These are phyloP conservation scores for Tolypocladium ophioglossoides DNA, from an alignment of 2,329 filamentous ascomycete species.

Conservation along the genomic window DNA sequence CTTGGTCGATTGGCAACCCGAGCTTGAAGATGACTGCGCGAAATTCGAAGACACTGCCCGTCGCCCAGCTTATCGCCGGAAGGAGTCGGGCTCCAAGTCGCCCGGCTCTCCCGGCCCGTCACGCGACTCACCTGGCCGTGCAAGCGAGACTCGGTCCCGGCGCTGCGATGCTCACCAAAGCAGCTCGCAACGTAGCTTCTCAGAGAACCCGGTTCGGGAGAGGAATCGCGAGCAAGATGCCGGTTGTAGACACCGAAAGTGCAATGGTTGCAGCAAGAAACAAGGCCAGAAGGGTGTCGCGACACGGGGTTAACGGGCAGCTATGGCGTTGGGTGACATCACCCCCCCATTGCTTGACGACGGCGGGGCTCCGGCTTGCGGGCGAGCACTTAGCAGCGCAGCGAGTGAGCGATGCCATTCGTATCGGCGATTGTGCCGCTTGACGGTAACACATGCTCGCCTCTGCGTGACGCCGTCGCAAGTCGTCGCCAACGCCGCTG, in stretches of 20 bases:
- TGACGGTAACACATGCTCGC: not conserved
- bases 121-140: not conserved
- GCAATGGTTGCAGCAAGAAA: not conserved
- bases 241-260: not conserved
- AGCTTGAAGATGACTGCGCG: not conserved
- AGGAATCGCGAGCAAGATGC: not conserved
- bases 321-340: not conserved
- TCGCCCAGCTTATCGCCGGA: not conserved
- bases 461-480: not conserved
- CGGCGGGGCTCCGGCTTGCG: not conserved
- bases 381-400: not conserved
- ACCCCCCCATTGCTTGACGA: not conserved
- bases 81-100: not conserved
- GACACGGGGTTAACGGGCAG: not conserved
- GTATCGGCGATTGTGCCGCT: not conserved
- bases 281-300: not conserved
- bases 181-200: not conserved
- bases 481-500: not conserved
- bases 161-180: not conserved
- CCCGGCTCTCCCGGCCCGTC: not conserved
- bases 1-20: not conserved
- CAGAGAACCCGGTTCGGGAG: not conserved
- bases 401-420: not conserved
- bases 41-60: not conserved
- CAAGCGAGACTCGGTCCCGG: not conserved